Percentiles rank a stretch among this genome's conserved stretches.
These are phyloP conservation scores for Stemphylium lycopersici DNA, from an alignment of 2,329 filamentous ascomycete species.

Conservation along the genomic window DNA sequence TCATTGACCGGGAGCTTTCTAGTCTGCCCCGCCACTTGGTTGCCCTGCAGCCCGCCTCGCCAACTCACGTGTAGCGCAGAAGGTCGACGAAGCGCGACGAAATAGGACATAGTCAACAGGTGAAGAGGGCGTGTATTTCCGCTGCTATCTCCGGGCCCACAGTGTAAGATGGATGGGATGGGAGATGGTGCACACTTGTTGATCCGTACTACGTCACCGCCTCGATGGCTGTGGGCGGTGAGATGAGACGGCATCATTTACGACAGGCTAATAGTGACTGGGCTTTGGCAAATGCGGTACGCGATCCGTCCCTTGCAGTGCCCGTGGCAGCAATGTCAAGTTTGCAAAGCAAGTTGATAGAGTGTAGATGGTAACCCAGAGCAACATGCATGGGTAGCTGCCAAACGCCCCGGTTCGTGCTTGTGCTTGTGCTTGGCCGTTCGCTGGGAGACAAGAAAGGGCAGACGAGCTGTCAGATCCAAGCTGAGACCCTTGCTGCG, in stretches of 20 bases:
- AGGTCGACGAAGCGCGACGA: constrained; percentile 9
- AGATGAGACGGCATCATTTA: too few relatives aligned
- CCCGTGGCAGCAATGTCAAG: too few relatives aligned
- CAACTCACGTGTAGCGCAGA: constrained; percentile 18
- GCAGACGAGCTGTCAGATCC: constrained; percentile 13
- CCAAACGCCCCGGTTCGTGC: constrained; percentile 2
- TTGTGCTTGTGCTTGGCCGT: background rate
- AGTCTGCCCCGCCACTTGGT: constrained; percentile 14
- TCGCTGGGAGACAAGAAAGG: constrained; percentile 3
- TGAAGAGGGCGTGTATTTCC: constrained; percentile 1
- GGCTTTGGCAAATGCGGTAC: too few relatives aligned
- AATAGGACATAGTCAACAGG: background rate
- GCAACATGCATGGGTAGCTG: background rate
- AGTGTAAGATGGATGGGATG: background rate
- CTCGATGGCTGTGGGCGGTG: too few relatives aligned
- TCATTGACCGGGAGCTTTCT: constrained; percentile 10
- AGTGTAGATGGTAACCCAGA: too few relatives aligned
- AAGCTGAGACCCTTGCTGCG: constrained; percentile 12
- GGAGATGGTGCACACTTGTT: background rate
- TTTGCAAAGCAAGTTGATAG: too few relatives aligned
- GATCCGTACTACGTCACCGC: too few relatives aligned
- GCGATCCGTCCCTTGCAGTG: too few relatives aligned
- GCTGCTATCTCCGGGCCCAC: constrained; percentile 3
- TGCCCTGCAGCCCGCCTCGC: constrained; percentile 15
- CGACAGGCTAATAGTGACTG: too few relatives aligned